Conservation (phyloP, 495 filamentous ascomycete species). For the Diplogelasinospora grovesii region DNA sequence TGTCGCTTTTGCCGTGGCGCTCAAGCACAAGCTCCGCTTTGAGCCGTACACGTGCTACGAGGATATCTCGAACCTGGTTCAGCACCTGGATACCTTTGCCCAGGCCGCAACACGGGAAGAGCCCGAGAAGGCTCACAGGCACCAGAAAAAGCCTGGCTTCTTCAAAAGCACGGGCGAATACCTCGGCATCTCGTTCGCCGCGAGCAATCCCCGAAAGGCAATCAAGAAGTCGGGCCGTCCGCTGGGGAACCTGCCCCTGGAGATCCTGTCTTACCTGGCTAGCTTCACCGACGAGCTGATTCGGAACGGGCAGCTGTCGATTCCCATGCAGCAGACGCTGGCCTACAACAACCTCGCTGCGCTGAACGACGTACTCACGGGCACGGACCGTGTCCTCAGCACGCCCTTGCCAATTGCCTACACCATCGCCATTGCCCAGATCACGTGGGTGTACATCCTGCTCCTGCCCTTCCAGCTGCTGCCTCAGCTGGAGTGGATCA, state of each 20-base stretch:
- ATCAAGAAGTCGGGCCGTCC: conserved; percentile 58
- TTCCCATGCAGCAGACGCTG: conserved; percentile 43
- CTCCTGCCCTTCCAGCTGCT: conserved; percentile 80
- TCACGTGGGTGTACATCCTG: conserved; percentile 81
- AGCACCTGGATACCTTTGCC: conserved; percentile 63
- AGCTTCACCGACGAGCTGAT: conserved; percentile 54
- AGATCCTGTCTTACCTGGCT: conserved; percentile 67
- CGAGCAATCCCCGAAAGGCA: conserved; percentile 65
- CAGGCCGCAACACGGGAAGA: conserved; percentile 54
- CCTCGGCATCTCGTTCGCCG: conserved; percentile 62
- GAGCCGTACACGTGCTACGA: conserved; percentile 76
- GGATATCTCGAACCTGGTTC: conserved; percentile 52
- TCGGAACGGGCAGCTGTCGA: conserved; percentile 48
- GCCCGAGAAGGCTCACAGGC: conserved; percentile 29
- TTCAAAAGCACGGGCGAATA: conserved; percentile 63
- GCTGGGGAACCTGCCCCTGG: conserved; percentile 70
- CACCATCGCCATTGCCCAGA: conserved; percentile 77
- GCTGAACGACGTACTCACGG: conserved; percentile 67
- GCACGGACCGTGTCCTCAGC: conserved; percentile 74
- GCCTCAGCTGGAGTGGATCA: conserved; percentile 56
- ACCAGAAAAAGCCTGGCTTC: conserved; percentile 34
- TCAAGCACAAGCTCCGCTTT: conserved; percentile 85
- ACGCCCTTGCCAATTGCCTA: conserved; percentile 83
- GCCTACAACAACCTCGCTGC: conserved; percentile 47
- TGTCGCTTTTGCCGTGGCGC: conserved; percentile 64